These are phyloP conservation scores for Yamadazyma diddensiae DNA, from an alignment of 1,139 yeast genomes.

Conservation along the genomic window DNA sequence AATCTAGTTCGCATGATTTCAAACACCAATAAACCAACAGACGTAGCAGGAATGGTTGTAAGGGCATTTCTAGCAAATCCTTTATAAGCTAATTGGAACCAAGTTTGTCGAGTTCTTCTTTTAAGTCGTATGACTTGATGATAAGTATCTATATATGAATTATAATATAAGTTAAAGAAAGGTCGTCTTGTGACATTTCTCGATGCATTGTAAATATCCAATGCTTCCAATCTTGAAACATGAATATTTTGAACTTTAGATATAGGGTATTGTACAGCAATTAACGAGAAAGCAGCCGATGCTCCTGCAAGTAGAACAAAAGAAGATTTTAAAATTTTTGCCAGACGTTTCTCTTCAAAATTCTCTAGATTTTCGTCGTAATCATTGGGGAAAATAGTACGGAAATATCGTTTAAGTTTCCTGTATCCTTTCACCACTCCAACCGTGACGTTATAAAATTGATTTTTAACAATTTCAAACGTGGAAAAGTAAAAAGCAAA, in stretches of 20 bases:
- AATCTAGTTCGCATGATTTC: constrained; percentile 70
- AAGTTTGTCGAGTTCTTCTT: constrained; percentile 49
- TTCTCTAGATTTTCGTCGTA: constrained; percentile 28
- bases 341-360: constrained; percentile 40
- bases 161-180: constrained; percentile 53
- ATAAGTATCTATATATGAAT: constrained; percentile 72
- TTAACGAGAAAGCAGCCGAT: constrained; percentile 73
- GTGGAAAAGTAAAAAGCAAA: constrained; percentile 85
- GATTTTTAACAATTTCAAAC: constrained; percentile 78
- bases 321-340: constrained; percentile 57
- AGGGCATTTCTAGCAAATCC: constrained; percentile 75
- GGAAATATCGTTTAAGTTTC: constrained; percentile 20
- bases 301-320: constrained; percentile 87
- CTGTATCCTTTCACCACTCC: constrained; percentile 53
- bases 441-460: constrained; percentile 56
- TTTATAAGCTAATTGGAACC: constrained; percentile 69
- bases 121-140: constrained; percentile 56
- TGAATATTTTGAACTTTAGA: constrained; percentile 78
- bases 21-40: constrained; percentile 78
- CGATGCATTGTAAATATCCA: constrained; percentile 62
- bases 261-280: constrained; percentile 81
- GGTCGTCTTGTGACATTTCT: constrained; percentile 24
- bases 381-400: constrained; percentile 19
- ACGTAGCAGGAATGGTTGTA: constrained; percentile 81
- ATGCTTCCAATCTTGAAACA: constrained; percentile 72